phyloP scores from a whole-genome alignment of 1,139 yeast genomes.

The Taphrina flavorubra region DNA sequence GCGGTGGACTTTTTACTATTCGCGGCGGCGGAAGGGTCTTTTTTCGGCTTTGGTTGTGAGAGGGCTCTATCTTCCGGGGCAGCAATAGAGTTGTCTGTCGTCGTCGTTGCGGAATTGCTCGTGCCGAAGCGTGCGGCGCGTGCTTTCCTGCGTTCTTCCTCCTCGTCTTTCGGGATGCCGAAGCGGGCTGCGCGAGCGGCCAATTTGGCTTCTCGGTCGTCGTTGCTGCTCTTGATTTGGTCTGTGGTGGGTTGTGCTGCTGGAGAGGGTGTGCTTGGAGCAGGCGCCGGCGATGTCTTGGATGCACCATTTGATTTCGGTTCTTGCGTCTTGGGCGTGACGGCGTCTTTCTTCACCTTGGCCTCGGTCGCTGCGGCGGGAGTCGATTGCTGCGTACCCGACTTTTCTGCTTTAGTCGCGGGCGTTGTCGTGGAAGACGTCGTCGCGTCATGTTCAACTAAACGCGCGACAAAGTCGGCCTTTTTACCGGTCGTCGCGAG shows the following conservation, averaged over 20 bases:
- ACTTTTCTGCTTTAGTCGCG: background rate
- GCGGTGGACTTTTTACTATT: background rate
- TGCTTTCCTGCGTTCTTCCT: conserved; percentile 30
- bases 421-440: background rate
- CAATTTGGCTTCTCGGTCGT: conserved; percentile 16
- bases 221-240: conserved; percentile 19
- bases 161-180: conserved; percentile 21
- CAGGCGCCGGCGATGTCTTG: conserved; percentile 10
- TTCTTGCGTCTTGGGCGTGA: background rate
- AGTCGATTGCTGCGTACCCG: background rate
- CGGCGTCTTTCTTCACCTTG: background rate
- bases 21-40: background rate
- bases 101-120: background rate
- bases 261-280: background rate
- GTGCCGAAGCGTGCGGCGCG: conserved; percentile 36
- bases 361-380: conserved; percentile 5
- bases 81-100: background rate
- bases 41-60: conserved; percentile 9
- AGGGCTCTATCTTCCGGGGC: conserved; percentile 11
- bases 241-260: conserved; percentile 8
- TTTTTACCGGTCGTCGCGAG: conserved; percentile 81
- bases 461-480: conserved; percentile 45
- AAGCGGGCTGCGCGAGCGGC: conserved; percentile 29
- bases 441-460: conserved; percentile 33
- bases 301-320: conserved; percentile 21